Evolutionary conservation across 2,329 filamentous ascomycete species (phyloP), one percentile per base, ranked within the genome.

Genomic region (Xylaria digitata): DNA sequence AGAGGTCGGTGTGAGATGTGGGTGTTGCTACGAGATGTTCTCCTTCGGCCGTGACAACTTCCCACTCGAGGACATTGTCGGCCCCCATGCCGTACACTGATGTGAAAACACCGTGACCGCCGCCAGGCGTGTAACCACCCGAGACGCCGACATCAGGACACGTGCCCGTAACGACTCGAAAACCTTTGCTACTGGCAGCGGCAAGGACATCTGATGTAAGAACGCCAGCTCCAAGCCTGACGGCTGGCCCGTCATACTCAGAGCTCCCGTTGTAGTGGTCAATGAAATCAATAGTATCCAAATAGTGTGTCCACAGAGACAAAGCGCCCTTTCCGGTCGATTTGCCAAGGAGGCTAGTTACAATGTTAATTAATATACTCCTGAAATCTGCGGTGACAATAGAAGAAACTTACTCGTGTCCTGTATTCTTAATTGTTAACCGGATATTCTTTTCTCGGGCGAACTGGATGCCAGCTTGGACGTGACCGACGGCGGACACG

Each of bases 41-140:
- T 2, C 84, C 83, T 40, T 81, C 78, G 0, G 82, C 77, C 2
- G 82, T 81, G 19, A 86, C 80, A 30, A 86, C 79, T 61, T 85
- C 80, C 69, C 84, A 80, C n/a, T 80, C 79, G 19, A 86, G 75
- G n/a, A 83, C 79, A 64, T 84, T 80, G 72, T 86, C 84, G 15
- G 81, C 81, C 3, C 78, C 84, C 70, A 86, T 79, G 59, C 86
- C 80, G 67, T 83, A 82, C 32, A 80, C 70, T 45, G 79, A 78
- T 1, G 80, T 80, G 46, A 88, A 71, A 1, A 83, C 82, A 4
- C 81, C 83, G 72, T 88, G 85, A 0, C 86, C 86, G 50, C 84
- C 86, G 15, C 84, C 85, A 43, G 80, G 70, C 7, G 75, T 75
- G 70, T 79, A 84, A 7, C 82, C 82, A 15, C 84, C 84, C 6